phyloP scores from a whole-genome alignment of 176 grass and related monocot genomes.

The Triticum dicoccoides region DNA sequence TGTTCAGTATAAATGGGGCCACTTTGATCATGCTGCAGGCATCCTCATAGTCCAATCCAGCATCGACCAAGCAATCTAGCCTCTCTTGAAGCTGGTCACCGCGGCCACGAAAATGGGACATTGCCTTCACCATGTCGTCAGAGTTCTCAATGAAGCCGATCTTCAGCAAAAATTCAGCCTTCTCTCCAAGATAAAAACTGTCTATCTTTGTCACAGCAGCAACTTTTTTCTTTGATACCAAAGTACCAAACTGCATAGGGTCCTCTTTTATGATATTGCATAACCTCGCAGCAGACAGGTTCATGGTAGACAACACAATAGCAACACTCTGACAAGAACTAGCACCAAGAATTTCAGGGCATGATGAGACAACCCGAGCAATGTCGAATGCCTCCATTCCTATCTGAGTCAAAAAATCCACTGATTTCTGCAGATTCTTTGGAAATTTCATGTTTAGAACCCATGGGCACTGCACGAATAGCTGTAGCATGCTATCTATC shows the following conservation, averaged over 20 bases:
- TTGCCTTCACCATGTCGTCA: slow-evolving; percentile 49
- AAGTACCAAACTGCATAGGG: slow-evolving; percentile 43
- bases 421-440: slow-evolving; percentile 37
- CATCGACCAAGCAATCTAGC: slow-evolving; percentile 46
- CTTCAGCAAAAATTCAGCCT: slow-evolving; percentile 49
- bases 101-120: slow-evolving; percentile 37
- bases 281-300: slow-evolving; percentile 33
- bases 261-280: slow-evolving; percentile 55
- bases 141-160: slow-evolving; percentile 58
- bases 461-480: slow-evolving; percentile 41
- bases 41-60: slow-evolving; percentile 44
- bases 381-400: slow-evolving; percentile 34
- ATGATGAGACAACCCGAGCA: slow-evolving; percentile 20
- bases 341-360: slow-evolving; percentile 47
- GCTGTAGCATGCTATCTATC: slow-evolving; percentile 34
- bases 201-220: slow-evolving; percentile 11
- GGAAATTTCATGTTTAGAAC: slow-evolving; percentile 41
- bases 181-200: slow-evolving; percentile 44
- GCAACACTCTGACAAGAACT: slow-evolving; percentile 40
- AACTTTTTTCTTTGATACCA: slow-evolving; percentile 27
- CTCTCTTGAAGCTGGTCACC: slow-evolving; percentile 52
- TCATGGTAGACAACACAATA: slow-evolving; percentile 25
- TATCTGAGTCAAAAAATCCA: slow-evolving; percentile 36
- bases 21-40: slow-evolving; percentile 46
- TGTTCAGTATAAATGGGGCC: slow-evolving; percentile 41